Evolutionary conservation across 371 early-diverging fungal genomes (phyloP), one percentile per base, ranked within the genome.

Genomic region (Mortierella sp.): DNA sequence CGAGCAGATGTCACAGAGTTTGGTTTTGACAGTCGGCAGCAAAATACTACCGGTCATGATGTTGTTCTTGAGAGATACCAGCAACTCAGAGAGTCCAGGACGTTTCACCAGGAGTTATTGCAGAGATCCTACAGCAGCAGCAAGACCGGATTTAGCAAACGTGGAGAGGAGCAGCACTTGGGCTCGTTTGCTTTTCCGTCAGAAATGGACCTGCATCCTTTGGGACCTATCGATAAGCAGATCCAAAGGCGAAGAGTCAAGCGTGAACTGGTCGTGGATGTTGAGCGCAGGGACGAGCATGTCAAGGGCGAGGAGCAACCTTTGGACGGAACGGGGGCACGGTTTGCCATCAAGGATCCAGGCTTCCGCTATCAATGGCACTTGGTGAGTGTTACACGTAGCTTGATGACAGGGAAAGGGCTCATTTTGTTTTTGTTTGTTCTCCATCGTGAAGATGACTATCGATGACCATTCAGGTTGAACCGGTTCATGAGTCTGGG

Each of bases 321-420:
- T 44, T 46, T 53, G 3, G 82, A 86, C 31, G 80, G 69, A 0
- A 44, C 80, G 11, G 80, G 76, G 9, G 81, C 69, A 34, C 83
- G 77, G 40, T 80, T 82, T 72, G 77, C 71, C 24, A 74, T 86
- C 54, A 55, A 50, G 44, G 98, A 98, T 86, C 97, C 97, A n/a
- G 93, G 93, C 71, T 95, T 97, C 80, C 54, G 74, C 34, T 88
- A 93, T 28, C 97, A 97, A 81, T 97, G 97, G 97, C 96, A 96
- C 90, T 86, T 96, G 89, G 93, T 96, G 88, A 83, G 90, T 75
- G 16, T 10, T 70, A 43, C 53, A 72, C 24, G 54, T 53, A 43
- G n/a, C 21, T 73, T 31, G n/a, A 37, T 44, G 19, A 16, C 67
- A 61, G 34, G 67, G 34, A 5, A 67, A 67, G 24, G 40, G 43